Evolutionary conservation across 495 filamentous ascomycete species (phyloP).

Genomic region (Viridothelium virens): DNA sequence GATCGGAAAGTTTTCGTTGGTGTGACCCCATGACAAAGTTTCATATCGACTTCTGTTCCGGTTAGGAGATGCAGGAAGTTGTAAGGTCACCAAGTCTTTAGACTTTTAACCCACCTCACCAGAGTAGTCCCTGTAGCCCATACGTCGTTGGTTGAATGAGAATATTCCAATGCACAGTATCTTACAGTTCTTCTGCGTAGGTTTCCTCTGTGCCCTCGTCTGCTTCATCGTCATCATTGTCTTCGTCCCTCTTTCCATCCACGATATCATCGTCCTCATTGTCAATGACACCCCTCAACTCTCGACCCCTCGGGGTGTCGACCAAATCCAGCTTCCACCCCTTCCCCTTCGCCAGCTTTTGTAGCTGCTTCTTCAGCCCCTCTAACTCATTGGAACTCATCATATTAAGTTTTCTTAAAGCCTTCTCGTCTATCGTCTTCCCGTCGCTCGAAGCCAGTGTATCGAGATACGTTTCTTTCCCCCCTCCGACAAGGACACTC

Average conservation of each 20-base stretch:
- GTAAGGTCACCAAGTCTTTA: too few species aligned
- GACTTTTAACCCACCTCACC: too few species aligned
- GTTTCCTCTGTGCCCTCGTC: slow-evolving; percentile 40
- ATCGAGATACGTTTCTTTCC: slow-evolving; percentile 41
- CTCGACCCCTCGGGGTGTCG: slow-evolving; percentile 43
- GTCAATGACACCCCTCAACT: slow-evolving; percentile 46
- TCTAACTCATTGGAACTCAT: slow-evolving; percentile 56
- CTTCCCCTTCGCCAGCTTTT: slow-evolving; percentile 44
- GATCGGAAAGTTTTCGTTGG: too few species aligned
- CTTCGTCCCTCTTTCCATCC: slow-evolving; percentile 26
- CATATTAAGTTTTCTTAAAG: slow-evolving; percentile 62
- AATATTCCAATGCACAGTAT: neutral
- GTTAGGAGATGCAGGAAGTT: too few species aligned
- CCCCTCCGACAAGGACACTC: slow-evolving; percentile 48
- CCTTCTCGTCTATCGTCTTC: slow-evolving; percentile 48
- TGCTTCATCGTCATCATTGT: slow-evolving; percentile 42
- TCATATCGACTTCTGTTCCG: too few species aligned
- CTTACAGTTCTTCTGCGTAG: slow-evolving; percentile 43
- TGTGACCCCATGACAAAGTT: too few species aligned
- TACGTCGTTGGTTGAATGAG: neutral
- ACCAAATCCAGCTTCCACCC: slow-evolving; percentile 56
- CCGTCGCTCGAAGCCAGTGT: slow-evolving; percentile 39
- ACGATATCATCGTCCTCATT: slow-evolving; percentile 44
- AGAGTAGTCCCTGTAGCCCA: neutral
- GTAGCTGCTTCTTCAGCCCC: slow-evolving; percentile 50